These are phyloP conservation scores for Suillus luteus DNA, from an alignment of 768 basidiomycete species.

Conservation along the genomic window DNA sequence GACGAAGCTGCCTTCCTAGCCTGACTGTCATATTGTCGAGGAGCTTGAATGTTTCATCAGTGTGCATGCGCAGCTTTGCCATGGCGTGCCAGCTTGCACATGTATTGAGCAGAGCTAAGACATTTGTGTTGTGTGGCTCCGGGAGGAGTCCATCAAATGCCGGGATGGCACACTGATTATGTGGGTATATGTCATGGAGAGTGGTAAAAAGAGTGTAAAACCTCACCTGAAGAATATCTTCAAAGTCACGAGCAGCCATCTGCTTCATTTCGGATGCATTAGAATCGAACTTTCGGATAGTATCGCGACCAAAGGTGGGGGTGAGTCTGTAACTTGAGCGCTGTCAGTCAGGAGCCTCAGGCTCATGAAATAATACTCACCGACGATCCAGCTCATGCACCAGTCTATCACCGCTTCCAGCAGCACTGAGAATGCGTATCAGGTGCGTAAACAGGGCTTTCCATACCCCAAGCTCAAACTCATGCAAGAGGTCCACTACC, in stretches of 20 bases:
- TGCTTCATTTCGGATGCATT: conserved; percentile 26
- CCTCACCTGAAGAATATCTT: conserved; percentile 37
- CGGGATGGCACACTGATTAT: conserved; percentile 14
- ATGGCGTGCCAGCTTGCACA: conserved; percentile 22
- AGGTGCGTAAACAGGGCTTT: conserved; percentile 31
- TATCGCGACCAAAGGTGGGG: conserved; percentile 27
- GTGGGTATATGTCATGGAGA: not conserved
- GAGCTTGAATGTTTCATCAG: conserved; percentile 21
- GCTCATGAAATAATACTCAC: conserved; percentile 13
- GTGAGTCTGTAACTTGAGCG: conserved; percentile 23
- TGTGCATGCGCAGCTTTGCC: conserved; percentile 36
- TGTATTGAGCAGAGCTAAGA: conserved; percentile 20
- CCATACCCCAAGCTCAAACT: conserved; percentile 36
- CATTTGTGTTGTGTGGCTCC: conserved; percentile 13
- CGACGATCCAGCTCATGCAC: conserved; percentile 19
- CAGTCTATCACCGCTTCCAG: not conserved
- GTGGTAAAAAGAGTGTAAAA: not conserved
- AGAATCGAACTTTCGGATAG: conserved; percentile 25
- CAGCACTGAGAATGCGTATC: conserved; percentile 24
- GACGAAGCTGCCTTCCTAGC: conserved; percentile 24
- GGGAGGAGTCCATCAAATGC: conserved; percentile 15
- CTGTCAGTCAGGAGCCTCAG: not conserved
- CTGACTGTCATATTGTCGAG: conserved; percentile 17
- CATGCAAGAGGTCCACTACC: conserved; percentile 32
- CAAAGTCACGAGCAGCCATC: conserved; percentile 32